Evolutionary conservation across 352 stramenopile genomes (phyloP).

Genomic region (Globisporangium radiosum): DNA sequence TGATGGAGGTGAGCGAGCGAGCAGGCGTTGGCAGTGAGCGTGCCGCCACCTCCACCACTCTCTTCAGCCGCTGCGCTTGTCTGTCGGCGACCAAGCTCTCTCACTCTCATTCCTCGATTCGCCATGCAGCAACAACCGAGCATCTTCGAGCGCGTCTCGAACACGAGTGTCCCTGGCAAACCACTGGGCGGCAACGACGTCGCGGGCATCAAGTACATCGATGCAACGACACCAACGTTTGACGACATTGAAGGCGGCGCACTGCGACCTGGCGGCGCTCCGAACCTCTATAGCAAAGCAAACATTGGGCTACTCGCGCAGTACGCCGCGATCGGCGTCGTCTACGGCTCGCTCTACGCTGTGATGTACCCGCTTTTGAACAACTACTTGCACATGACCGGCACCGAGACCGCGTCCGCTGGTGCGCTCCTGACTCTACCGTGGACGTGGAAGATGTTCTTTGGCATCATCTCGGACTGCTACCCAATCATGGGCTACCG

Average conservation of each 20-base stretch:
- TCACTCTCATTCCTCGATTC: slow-evolving; percentile 4
- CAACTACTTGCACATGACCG: slow-evolving; percentile 47
- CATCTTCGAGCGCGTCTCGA: slow-evolving; percentile 21
- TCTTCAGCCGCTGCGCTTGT: no score
- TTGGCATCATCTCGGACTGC: slow-evolving; percentile 40
- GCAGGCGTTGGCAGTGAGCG: neutral
- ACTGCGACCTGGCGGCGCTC: slow-evolving; percentile 25
- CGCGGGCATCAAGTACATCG: slow-evolving; percentile 7
- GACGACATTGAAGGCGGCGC: slow-evolving; percentile 28
- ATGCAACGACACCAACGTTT: slow-evolving; percentile 18
- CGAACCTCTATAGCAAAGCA: slow-evolving; percentile 25
- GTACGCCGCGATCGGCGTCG: slow-evolving; percentile 35
- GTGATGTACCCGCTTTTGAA: slow-evolving; percentile 49
- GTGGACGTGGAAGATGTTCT: slow-evolving; percentile 49
- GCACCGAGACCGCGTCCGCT: slow-evolving; percentile 27
- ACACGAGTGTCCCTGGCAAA: slow-evolving; percentile 2
- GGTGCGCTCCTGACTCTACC: slow-evolving; percentile 31
- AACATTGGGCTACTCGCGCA: slow-evolving; percentile 44
- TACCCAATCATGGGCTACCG: slow-evolving; percentile 35
- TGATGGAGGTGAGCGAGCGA: neutral
- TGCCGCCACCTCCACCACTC: no score
- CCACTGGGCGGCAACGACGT: neutral
- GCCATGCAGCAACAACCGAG: slow-evolving; percentile 11
- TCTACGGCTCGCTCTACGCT: slow-evolving; percentile 37
- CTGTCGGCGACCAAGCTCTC: neutral